Evolutionary conservation across 129 eudicot genomes (phyloP).

Genomic region (Saposhnikovia divaricata): DNA sequence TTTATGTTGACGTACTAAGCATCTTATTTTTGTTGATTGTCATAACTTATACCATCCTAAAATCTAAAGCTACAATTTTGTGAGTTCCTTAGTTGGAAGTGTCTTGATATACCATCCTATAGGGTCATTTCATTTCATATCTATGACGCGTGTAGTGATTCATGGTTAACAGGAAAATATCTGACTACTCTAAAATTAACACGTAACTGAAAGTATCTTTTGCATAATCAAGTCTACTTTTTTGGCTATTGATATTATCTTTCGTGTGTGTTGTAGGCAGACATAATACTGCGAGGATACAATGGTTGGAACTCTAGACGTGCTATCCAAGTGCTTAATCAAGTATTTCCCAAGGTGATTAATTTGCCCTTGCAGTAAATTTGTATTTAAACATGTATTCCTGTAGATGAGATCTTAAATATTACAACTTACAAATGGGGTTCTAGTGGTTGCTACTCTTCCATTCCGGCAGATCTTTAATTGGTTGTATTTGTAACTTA

Average conservation of each 20-base stretch:
- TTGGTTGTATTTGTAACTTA: too few species aligned
- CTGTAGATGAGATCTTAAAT: background rate
- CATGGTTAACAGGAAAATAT: background rate
- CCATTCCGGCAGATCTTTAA: too few species aligned
- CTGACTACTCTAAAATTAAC: background rate
- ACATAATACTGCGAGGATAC: conserved; percentile 75
- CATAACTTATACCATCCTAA: background rate
- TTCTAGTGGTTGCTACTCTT: background rate
- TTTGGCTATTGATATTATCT: background rate
- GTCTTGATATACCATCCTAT: background rate
- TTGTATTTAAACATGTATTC: background rate
- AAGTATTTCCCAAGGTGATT: conserved; percentile 79
- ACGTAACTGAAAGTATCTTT: background rate
- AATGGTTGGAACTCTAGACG: conserved; percentile 88
- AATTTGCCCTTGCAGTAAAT: conserved; percentile 7
- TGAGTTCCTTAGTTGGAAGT: background rate
- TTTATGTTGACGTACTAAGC: background rate
- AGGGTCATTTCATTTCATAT: background rate
- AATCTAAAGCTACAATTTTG: background rate
- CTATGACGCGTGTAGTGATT: background rate
- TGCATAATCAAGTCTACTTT: background rate
- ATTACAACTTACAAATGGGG: background rate
- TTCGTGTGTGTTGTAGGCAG: conserved; percentile 50
- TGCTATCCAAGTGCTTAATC: conserved; percentile 69
- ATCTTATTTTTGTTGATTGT: background rate